phyloP scores from a whole-genome alignment of 257 asterid genomes.

The Osmanthus fragrans region DNA sequence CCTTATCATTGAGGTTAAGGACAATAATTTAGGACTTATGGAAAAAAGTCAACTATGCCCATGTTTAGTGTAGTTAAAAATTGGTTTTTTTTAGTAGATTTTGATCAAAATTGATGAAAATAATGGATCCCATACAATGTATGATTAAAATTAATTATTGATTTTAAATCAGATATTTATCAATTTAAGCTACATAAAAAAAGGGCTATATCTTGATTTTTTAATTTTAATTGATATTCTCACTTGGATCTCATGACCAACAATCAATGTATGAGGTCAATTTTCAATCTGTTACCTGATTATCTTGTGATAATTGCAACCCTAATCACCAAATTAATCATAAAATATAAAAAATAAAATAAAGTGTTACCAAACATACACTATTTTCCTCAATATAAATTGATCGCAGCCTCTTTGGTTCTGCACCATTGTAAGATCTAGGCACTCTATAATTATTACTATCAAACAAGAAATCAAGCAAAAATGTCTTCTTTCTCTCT shows the following conservation, averaged over 20 bases:
- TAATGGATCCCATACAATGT: too few species aligned
- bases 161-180: too few species aligned
- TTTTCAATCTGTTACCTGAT: slow-evolving; percentile 29
- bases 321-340: slow-evolving; percentile 24
- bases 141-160: too few species aligned
- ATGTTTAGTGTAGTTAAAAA: too few species aligned
- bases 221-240: slow-evolving; percentile 21
- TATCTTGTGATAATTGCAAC: slow-evolving; percentile 1
- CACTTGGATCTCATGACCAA: slow-evolving; percentile 49
- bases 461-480: not conserved
- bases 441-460: not conserved
- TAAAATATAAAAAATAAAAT: too few species aligned
- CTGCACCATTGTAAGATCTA: not conserved
- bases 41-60: not conserved
- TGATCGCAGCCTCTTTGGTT: not conserved
- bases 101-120: too few species aligned
- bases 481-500: slow-evolving; percentile 33
- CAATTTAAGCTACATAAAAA: too few species aligned
- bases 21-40: not conserved
- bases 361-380: slow-evolving; percentile 18
- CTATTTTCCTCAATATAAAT: not conserved
- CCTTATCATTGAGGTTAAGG: not conserved
- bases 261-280: slow-evolving; percentile 24
- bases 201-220: not conserved
- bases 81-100: too few species aligned